These are phyloP conservation scores for Panicum virgatum DNA, from an alignment of 202 grass and related monocot species.

Conservation along the genomic window DNA sequence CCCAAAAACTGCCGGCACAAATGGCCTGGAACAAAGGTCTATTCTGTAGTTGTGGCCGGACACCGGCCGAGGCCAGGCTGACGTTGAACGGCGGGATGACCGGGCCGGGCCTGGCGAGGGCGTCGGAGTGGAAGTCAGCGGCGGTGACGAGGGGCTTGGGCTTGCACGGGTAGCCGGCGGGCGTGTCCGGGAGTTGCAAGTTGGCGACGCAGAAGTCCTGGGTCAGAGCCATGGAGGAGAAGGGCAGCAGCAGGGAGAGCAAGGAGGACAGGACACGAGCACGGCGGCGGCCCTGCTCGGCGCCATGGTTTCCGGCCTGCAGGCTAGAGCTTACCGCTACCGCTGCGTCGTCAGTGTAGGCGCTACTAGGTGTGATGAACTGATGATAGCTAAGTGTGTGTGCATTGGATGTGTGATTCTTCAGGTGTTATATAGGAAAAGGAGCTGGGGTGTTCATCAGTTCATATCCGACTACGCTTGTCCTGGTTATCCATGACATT, in stretches of 20 bases:
- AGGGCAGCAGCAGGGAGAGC: slow-evolving; percentile 16
- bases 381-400: background rate
- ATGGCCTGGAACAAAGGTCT: too few species aligned
- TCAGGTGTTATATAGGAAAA: background rate
- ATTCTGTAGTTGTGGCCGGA: too few species aligned
- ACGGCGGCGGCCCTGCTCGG: background rate
- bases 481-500: background rate
- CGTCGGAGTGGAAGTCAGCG: slow-evolving; percentile 44
- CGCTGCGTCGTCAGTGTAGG: background rate
- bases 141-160: background rate
- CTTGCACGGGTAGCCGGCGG: slow-evolving; percentile 58
- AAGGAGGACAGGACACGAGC: slow-evolving; percentile 12
- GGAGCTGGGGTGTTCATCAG: background rate
- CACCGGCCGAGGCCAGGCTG: slow-evolving; percentile 44
- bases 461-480: background rate
- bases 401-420: background rate
- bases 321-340: background rate
- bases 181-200: slow-evolving; percentile 16
- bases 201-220: slow-evolving; percentile 66
- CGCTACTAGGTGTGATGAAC: background rate
- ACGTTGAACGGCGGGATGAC: slow-evolving; percentile 32
- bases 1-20: too few species aligned
- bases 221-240: slow-evolving; percentile 20
- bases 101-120: slow-evolving; percentile 29
- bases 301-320: background rate